phyloP scores from a whole-genome alignment of 768 basidiomycete genomes.

The Trametes gibbosa region DNA sequence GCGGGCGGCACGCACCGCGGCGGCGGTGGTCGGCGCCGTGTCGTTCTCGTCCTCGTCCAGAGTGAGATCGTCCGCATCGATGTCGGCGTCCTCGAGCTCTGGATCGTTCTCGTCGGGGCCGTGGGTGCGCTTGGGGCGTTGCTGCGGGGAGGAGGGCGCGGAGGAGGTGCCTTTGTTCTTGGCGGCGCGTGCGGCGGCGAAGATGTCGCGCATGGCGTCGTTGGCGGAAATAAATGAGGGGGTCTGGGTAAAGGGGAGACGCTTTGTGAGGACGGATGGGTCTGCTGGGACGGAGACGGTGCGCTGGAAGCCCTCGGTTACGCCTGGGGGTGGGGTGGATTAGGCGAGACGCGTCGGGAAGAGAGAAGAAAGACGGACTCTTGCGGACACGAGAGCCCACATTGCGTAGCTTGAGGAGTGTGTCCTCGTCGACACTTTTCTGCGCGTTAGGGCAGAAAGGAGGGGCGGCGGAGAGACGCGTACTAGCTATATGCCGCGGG shows the following conservation, averaged over 20 bases:
- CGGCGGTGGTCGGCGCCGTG: background rate
- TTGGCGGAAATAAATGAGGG: slow-evolving; percentile 21
- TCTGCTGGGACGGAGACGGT: slow-evolving; percentile 19
- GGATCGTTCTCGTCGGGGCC: slow-evolving; percentile 13
- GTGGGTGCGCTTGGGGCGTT: slow-evolving; percentile 17
- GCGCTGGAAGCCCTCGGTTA: slow-evolving; percentile 22
- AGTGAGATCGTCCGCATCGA: background rate
- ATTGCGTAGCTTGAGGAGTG: slow-evolving; percentile 20
- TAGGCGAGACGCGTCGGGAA: background rate
- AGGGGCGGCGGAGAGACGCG: background rate
- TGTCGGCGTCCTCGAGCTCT: slow-evolving; percentile 11
- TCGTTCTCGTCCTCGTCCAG: slow-evolving; percentile 2
- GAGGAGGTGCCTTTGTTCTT: slow-evolving; percentile 14
- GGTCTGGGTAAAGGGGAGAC: slow-evolving; percentile 22
- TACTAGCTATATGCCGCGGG: slow-evolving; percentile 14
- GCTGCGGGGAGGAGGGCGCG: slow-evolving; percentile 13
- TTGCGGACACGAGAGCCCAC: slow-evolving; percentile 20
- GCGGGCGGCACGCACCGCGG: slow-evolving; percentile 1
- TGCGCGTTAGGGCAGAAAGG: background rate
- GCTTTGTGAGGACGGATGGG: slow-evolving; percentile 1
- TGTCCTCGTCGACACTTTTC: slow-evolving; percentile 20
- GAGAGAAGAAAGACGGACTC: slow-evolving; percentile 6
- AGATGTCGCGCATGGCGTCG: slow-evolving; percentile 19
- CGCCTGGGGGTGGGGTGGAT: slow-evolving; percentile 4
- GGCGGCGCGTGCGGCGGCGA: slow-evolving; percentile 12